Evolutionary conservation across 441 rosid species (phyloP).

Genomic region (Pelargonium cotyledonis): DNA sequence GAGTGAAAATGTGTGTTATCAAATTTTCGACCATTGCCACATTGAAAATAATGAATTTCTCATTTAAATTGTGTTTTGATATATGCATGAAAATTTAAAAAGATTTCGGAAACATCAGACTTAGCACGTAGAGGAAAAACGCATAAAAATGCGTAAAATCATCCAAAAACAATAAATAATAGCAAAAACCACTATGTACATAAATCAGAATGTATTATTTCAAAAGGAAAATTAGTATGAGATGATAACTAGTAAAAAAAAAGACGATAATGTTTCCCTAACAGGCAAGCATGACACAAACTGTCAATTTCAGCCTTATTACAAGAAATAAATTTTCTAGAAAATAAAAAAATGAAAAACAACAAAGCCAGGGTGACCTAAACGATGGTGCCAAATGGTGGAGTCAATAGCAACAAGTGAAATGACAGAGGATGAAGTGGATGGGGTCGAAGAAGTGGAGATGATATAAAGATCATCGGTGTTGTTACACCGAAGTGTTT

Average conservation of each 20-base stretch:
- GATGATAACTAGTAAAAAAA: not conserved
- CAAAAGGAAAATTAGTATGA: not conserved
- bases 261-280: not conserved
- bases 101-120: constrained; percentile 10
- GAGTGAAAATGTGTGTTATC: not conserved
- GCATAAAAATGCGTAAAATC: not conserved
- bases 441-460: not conserved
- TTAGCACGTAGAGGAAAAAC: constrained; percentile 1
- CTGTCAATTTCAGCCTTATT: not conserved
- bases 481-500: not conserved
- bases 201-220: too few relatives aligned
- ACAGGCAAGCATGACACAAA: not conserved
- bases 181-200: not conserved
- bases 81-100: not conserved
- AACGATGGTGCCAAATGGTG: not conserved
- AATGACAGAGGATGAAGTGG: not conserved
- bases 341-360: too few relatives aligned
- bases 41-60: not conserved
- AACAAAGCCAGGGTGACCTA: not conserved
- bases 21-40: not conserved
- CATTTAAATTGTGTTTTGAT: not conserved
- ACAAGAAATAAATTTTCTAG: not conserved
- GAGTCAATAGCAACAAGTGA: not conserved
- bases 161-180: too few relatives aligned
- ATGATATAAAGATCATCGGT: not conserved